Evolutionary conservation across 345 rosid species (phyloP).

Genomic region (Abelmoschus esculentus): DNA sequence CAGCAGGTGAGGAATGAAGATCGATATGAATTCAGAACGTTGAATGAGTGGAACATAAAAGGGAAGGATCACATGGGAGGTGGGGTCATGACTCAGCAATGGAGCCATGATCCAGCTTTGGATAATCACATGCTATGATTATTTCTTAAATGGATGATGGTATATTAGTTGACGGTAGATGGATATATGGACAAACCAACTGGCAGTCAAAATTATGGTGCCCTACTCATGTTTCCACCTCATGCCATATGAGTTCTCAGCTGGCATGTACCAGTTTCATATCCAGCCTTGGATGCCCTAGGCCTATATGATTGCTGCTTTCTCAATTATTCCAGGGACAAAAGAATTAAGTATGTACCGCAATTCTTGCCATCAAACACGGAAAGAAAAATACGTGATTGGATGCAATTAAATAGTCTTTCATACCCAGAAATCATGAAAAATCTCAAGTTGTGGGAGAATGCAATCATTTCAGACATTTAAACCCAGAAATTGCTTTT

Average conservation of each 20-base stretch:
- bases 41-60: neutral
- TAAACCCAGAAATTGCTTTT: neutral
- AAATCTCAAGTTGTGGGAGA: too few species aligned
- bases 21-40: neutral
- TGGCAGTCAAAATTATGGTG: conserved; percentile 2
- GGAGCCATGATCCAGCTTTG: conserved; percentile 1
- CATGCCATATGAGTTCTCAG: neutral
- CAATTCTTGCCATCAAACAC: neutral
- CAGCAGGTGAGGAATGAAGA: neutral
- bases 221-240: conserved; percentile 16
- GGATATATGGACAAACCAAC: conserved; percentile 2
- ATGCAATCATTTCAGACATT: neutral
- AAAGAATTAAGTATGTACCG: neutral
- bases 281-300: neutral
- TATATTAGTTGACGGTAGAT: neutral
- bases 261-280: neutral
- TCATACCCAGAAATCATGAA: too few species aligned
- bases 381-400: neutral
- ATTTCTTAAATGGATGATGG: neutral
- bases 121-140: conserved; percentile 5
- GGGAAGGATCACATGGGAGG: conserved; percentile 15
- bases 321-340: neutral
- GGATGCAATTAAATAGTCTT: neutral
- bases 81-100: neutral
- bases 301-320: neutral